Evolutionary conservation across 768 basidiomycete species (phyloP).

Genomic region (Suillus brevipes): DNA sequence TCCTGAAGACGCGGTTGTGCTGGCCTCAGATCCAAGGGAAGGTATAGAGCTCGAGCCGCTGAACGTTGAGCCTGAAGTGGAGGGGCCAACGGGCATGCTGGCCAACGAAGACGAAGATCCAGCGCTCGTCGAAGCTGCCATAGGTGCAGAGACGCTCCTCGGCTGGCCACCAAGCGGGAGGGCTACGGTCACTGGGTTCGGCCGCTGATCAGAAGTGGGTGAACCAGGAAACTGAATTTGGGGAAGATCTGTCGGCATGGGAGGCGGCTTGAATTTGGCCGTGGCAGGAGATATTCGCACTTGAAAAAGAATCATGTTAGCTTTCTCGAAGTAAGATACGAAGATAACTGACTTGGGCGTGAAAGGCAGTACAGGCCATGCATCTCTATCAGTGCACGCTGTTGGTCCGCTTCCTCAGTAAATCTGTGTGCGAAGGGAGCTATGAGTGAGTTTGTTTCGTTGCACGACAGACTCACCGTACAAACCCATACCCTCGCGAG

Average conservation of each 20-base stretch:
- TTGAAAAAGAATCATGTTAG: conserved; percentile 35
- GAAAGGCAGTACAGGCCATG: conserved; percentile 88
- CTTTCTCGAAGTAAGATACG: conserved; percentile 7
- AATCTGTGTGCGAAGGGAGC: conserved; percentile 50
- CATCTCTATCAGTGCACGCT: conserved; percentile 89
- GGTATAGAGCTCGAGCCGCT: conserved; percentile 52
- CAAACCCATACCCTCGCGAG: conserved; percentile 90
- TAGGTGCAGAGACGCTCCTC: conserved; percentile 72
- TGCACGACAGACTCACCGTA: conserved; percentile 54
- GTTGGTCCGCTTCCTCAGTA: conserved; percentile 85
- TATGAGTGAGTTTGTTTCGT: not conserved
- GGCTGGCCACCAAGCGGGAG: conserved; percentile 48
- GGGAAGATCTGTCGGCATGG: conserved; percentile 44
- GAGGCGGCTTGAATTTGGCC: conserved; percentile 77
- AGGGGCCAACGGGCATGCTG: conserved; percentile 39
- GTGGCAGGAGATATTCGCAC: conserved; percentile 92
- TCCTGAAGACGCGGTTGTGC: conserved; percentile 50
- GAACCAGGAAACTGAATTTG: conserved; percentile 44
- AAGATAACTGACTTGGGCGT: conserved; percentile 68
- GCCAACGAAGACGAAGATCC: conserved; percentile 28
- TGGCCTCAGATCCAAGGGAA: conserved; percentile 50
- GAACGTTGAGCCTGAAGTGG: conserved; percentile 49
- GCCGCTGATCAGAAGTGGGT: conserved; percentile 31
- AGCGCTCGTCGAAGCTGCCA: conserved; percentile 43
- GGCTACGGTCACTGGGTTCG: conserved; percentile 46